A percentile compares a stretch with the other conserved stretches of the same genome.
Conservation (phyloP, 1,139 yeast species). For the Sugiyamaella castrensis region DNA sequence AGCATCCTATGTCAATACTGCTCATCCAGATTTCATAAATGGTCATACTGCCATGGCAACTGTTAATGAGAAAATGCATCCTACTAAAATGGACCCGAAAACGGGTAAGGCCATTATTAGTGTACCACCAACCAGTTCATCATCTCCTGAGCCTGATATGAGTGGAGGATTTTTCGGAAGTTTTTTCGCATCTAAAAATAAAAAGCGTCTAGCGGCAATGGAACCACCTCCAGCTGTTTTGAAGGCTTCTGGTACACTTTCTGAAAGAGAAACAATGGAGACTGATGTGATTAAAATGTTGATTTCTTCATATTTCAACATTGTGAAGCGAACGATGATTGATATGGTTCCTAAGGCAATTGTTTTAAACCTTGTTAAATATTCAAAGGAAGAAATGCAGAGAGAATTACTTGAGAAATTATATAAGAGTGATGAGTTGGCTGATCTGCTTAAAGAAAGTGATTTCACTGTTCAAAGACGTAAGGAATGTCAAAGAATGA, state of each 20-base stretch:
- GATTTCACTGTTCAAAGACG: slow-evolving; percentile 92
- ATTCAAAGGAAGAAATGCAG: slow-evolving; percentile 84
- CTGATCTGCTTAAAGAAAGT: slow-evolving; percentile 82
- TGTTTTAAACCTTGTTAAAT: slow-evolving; percentile 84
- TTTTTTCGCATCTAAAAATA: slow-evolving; percentile 86
- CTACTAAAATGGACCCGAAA: slow-evolving; percentile 86
- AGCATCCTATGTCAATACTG: slow-evolving; percentile 93
- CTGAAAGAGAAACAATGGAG: slow-evolving; percentile 94
- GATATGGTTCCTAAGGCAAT: slow-evolving; percentile 94
- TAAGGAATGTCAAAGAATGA: slow-evolving; percentile 93
- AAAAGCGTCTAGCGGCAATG: slow-evolving; percentile 91
- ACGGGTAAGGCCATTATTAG: slow-evolving; percentile 59
- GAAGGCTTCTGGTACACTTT: slow-evolving; percentile 91
- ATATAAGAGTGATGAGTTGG: slow-evolving; percentile 72
- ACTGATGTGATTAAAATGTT: slow-evolving; percentile 93
- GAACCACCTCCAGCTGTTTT: slow-evolving; percentile 96
- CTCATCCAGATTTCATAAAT: slow-evolving; percentile 92
- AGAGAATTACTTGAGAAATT: slow-evolving; percentile 83
- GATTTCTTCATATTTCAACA: slow-evolving; percentile 83
- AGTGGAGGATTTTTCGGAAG: slow-evolving; percentile 86
- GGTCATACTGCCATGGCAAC: slow-evolving; percentile 96
- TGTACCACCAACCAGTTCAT: slow-evolving; percentile 25
- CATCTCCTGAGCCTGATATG: slow-evolving; percentile 36
- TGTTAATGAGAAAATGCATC: slow-evolving; percentile 88
- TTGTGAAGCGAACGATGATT: slow-evolving; percentile 89